These are phyloP conservation scores for Aspergillus diversus DNA, from an alignment of 495 filamentous ascomycete species.

Conservation along the genomic window DNA sequence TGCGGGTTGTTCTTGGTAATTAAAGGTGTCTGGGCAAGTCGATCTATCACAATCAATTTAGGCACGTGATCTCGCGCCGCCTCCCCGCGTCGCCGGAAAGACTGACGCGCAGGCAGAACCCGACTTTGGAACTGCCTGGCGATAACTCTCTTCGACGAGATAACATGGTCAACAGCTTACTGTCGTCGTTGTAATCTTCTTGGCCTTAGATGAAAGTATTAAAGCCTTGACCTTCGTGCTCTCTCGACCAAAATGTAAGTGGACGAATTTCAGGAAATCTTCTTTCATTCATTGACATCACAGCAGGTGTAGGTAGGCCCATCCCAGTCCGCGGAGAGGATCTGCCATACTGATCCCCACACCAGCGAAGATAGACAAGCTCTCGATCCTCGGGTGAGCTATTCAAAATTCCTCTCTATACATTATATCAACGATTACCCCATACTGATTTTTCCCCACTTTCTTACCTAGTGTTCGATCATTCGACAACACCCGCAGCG, in stretches of 20 bases:
- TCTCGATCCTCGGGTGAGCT: slow-evolving; percentile 76
- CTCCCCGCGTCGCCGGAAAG: slow-evolving; percentile 14
- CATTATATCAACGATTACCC: background rate
- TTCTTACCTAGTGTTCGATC: slow-evolving; percentile 72
- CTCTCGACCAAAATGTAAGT: slow-evolving; percentile 5
- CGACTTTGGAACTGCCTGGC: background rate
- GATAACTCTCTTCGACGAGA: no score
- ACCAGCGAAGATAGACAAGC: slow-evolving; percentile 79
- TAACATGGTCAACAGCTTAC: background rate
- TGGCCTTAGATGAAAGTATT: background rate
- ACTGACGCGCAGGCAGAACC: slow-evolving; percentile 9
- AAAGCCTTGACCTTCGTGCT: background rate
- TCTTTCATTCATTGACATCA: background rate
- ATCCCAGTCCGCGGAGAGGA: background rate
- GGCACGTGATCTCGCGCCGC: slow-evolving; percentile 23
- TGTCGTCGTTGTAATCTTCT: background rate
- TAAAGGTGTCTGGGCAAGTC: background rate
- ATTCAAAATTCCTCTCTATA: background rate
- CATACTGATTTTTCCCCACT: slow-evolving; percentile 11
- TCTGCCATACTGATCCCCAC: slow-evolving; percentile 11
- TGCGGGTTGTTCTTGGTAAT: no score
- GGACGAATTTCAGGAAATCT: background rate
- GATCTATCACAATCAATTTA: slow-evolving; percentile 1
- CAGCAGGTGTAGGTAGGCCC: slow-evolving; percentile 26
- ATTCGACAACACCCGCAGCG: slow-evolving; percentile 74